Evolutionary conservation across 1,284 basidiomycete species (phyloP).

Genomic region (Porodaedalea pini): DNA sequence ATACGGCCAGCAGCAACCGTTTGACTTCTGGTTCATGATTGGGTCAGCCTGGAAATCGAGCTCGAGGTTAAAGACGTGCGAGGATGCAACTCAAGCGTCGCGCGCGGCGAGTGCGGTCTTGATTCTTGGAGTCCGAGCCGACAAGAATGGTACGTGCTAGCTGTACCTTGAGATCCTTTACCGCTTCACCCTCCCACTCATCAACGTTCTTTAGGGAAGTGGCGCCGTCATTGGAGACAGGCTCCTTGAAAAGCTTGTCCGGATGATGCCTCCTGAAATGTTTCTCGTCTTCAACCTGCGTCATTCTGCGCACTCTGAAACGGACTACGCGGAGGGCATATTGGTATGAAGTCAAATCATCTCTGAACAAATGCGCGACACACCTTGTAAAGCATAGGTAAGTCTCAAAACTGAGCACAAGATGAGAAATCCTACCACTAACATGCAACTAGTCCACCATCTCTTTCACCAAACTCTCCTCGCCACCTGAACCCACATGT

Average conservation of each 20-base stretch:
- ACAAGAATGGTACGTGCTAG: conserved; percentile 83
- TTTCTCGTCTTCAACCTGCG: neutral
- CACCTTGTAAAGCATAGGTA: no score
- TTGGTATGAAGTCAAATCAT: neutral
- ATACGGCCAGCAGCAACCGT: conserved; percentile 91
- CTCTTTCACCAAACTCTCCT: no score
- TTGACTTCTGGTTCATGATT: conserved; percentile 83
- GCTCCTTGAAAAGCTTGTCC: conserved; percentile 20
- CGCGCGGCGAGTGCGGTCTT: conserved; percentile 64
- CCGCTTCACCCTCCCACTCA: conserved; percentile 61
- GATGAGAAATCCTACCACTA: no score
- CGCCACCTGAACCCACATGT: no score
- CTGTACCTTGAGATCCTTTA: conserved; percentile 59
- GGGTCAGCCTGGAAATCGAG: conserved; percentile 79
- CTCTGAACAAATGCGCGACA: neutral
- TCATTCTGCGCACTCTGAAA: neutral
- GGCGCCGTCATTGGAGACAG: conserved; percentile 47
- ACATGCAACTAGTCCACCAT: no score
- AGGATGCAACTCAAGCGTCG: conserved; percentile 58
- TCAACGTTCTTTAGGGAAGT: conserved; percentile 54
- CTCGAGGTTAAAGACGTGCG: conserved; percentile 82
- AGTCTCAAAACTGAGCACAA: no score
- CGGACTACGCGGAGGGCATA: neutral
- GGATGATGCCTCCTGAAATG: neutral
- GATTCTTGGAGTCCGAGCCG: conserved; percentile 74